Evolutionary conservation across 805 yeast genomes (phyloP).

Genomic region (Wickerhamiella spandovensis): DNA sequence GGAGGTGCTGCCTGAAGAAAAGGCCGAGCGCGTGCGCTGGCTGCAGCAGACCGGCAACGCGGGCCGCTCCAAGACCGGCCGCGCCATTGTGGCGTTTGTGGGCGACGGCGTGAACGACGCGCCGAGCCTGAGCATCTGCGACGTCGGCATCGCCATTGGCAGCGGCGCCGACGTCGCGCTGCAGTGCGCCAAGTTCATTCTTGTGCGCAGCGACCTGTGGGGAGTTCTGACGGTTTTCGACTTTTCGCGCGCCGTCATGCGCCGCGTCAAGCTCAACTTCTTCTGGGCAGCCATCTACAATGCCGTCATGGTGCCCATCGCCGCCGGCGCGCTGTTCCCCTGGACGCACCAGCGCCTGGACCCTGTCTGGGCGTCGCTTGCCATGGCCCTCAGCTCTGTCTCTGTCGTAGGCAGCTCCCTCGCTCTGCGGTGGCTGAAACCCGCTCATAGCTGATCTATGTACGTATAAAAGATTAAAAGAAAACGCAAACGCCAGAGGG

Average conservation of each 20-base stretch:
- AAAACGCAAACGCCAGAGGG: too few relatives aligned
- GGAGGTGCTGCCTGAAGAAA: conserved; percentile 62
- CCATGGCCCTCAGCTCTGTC: conserved; percentile 88
- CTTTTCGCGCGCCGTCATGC: conserved; percentile 56
- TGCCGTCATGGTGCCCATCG: conserved; percentile 75
- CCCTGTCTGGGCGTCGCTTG: conserved; percentile 79
- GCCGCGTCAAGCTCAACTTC: conserved; percentile 66
- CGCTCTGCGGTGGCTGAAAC: conserved; percentile 40
- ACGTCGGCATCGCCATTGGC: conserved; percentile 65
- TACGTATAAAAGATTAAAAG: too few relatives aligned
- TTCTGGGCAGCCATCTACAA: conserved; percentile 82
- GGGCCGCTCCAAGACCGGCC: conserved; percentile 9
- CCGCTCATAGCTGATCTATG: too few relatives aligned
- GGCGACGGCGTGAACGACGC: conserved; percentile 82
- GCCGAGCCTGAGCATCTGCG: conserved; percentile 62
- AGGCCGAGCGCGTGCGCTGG: conserved; percentile 45
- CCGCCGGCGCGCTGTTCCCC: conserved; percentile 83
- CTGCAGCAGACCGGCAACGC: conserved; percentile 34
- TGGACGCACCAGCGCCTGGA: conserved; percentile 56
- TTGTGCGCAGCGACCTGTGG: conserved; percentile 36
- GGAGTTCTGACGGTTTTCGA: conserved; percentile 47
- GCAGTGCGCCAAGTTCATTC: conserved; percentile 59
- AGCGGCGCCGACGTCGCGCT: conserved; percentile 67
- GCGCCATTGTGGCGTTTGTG: conserved; percentile 53
- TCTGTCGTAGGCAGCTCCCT: conserved; percentile 78